Evolutionary conservation across 73 alveolate genomes (phyloP), one percentile per base, ranked within the genome.

Genomic region (Effrenium voratum): DNA sequence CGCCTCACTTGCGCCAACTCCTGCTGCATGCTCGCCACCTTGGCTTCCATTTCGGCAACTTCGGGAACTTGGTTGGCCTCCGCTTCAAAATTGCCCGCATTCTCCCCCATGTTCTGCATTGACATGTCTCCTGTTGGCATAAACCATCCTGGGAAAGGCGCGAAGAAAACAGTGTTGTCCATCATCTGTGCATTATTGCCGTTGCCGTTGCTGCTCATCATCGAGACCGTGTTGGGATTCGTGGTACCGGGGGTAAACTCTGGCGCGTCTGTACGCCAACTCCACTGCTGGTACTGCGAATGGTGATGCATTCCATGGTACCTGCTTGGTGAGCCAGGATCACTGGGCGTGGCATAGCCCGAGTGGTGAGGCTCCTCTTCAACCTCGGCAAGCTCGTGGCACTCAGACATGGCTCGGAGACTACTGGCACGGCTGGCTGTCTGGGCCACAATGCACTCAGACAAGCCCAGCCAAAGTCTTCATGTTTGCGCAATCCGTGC

Each of bases 181-280:
- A 41, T 57, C 85, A 75, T 75, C 43, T 57, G 43, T 16, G 2
- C 68, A 45, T 24, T 79, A 60, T 45, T n/a, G n/a, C n/a, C n/a
- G n/a, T n/a, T n/a, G n/a, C n/a, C n/a, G n/a, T n/a, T n/a, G n/a
- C n/a, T n/a, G n/a, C n/a, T n/a, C n/a, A n/a, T n/a, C n/a, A n/a
- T n/a, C n/a, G n/a, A n/a, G n/a, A n/a, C n/a, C n/a, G n/a, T n/a
- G n/a, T n/a, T n/a, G n/a, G n/a, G n/a, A n/a, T n/a, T n/a, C n/a
- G n/a, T n/a, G n/a, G n/a, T n/a, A n/a, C 90, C 90, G 3, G 90
- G 90, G 26, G 90, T 79, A 45, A 79, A 79, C 44, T 79, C 90
- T 45, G 90, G 43, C 30, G 90, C 90, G 26, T 79, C 90, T 40
- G 90, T 66, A 45, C 90, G 43, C 90, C 90, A 79, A 50, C 45